These are phyloP conservation scores for Termitomyces sp. DNA, from an alignment of 768 basidiomycete species.

Conservation along the genomic window DNA sequence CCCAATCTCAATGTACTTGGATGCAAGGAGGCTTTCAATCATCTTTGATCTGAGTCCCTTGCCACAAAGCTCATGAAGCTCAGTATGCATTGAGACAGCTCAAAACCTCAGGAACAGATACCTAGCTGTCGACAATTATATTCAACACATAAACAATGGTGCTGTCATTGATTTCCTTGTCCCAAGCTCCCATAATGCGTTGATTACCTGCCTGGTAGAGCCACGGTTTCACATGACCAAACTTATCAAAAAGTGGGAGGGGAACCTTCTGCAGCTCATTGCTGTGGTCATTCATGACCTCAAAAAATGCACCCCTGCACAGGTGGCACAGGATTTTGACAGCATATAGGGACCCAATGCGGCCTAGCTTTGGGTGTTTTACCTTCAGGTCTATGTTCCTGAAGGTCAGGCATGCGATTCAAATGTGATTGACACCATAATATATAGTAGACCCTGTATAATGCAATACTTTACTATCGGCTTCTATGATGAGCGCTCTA, in stretches of 20 bases:
- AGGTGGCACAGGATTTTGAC: constrained; percentile 6
- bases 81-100: neutral
- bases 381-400: constrained; percentile 3
- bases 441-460: neutral
- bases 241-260: constrained; percentile 21
- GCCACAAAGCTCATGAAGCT: constrained; percentile 2
- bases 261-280: constrained; percentile 25
- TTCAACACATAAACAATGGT: constrained; percentile 21
- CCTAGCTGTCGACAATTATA: constrained; percentile 11
- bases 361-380: constrained; percentile 7
- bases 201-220: constrained; percentile 20
- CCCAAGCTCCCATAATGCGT: constrained; percentile 27
- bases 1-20: constrained; percentile 9
- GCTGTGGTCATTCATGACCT: constrained; percentile 23
- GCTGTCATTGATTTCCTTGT: constrained; percentile 20
- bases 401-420: neutral
- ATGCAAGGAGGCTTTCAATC: constrained; percentile 13
- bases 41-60: constrained; percentile 18
- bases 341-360: constrained; percentile 5
- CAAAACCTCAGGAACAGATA: neutral
- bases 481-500: too few species aligned
- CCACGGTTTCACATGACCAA: constrained; percentile 17
- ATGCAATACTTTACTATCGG: neutral
- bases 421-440: neutral
- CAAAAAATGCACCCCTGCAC: constrained; percentile 12